Percentiles rank a stretch among this genome's conserved stretches.
Conservation (phyloP, 768 basidiomycete species). For the Mycena albidolilacea region DNA sequence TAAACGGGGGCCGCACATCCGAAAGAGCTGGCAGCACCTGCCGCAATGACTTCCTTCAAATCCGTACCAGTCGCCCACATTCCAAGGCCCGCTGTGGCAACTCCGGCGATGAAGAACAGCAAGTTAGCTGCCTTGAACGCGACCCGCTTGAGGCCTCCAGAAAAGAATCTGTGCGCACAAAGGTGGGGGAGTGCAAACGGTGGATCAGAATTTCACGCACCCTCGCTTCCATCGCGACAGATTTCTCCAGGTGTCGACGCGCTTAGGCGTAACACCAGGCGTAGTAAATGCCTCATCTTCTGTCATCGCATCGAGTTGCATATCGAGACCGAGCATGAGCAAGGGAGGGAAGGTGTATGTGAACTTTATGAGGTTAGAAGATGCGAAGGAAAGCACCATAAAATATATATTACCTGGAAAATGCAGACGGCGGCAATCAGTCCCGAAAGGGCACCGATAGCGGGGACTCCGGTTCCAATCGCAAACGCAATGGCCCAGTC, state of each 20-base stretch:
- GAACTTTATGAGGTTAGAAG: constrained; percentile 25
- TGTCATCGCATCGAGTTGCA: constrained; percentile 24
- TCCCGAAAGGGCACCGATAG: constrained; percentile 24
- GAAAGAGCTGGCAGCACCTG: constrained; percentile 21
- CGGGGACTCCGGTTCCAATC: constrained; percentile 23
- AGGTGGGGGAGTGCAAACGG: constrained; percentile 20
- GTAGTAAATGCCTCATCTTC: constrained; percentile 26
- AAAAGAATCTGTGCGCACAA: constrained; percentile 22
- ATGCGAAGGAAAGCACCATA: constrained; percentile 11
- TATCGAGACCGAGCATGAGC: constrained; percentile 24
- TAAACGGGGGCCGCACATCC: constrained; percentile 27
- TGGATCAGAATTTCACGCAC: constrained; percentile 22
- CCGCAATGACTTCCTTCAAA: constrained; percentile 20
- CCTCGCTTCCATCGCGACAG: constrained; percentile 27
- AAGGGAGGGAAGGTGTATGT: constrained; percentile 28
- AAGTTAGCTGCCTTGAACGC: constrained; percentile 20
- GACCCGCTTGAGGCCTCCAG: constrained; percentile 21
- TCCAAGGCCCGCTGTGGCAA: constrained; percentile 26
- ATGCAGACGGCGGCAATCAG: constrained; percentile 25
- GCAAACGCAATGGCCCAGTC: constrained; percentile 22
- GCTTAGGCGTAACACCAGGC: constrained; percentile 23
- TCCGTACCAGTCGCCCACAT: constrained; percentile 29
- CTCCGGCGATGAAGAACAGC: constrained; percentile 20
- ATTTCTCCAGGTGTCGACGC: constrained; percentile 25
- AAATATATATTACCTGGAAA: constrained; percentile 26